Conservation (phyloP, 2,329 filamentous ascomycete genomes). For the Aspergillus jensenii region DNA sequence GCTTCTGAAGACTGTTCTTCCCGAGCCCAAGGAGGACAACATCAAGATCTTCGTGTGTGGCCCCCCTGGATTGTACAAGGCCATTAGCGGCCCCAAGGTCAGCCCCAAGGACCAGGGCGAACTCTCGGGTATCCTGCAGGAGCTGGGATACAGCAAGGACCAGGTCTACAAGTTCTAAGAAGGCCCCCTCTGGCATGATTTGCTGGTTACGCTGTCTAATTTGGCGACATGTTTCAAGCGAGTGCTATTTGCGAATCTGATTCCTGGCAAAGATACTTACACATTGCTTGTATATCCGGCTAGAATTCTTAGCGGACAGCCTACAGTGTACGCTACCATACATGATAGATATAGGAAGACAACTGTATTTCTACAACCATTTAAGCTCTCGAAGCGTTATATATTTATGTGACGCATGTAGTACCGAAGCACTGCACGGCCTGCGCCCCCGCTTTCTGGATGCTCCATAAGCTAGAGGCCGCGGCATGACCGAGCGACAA, state of each 20-base stretch:
- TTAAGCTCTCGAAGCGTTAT: neutral
- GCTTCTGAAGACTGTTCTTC: constrained; percentile 88
- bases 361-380: constrained; percentile 1
- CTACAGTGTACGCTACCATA: neutral
- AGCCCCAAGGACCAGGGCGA: constrained; percentile 95
- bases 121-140: constrained; percentile 75
- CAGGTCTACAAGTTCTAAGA: constrained; percentile 93
- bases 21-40: constrained; percentile 86
- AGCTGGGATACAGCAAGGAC: constrained; percentile 79
- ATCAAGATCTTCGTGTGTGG: constrained; percentile 97
- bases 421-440: neutral
- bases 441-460: neutral
- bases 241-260: neutral
- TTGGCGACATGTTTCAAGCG: constrained; percentile 1
- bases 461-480: neutral
- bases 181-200: neutral
- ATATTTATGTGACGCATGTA: neutral
- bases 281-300: neutral
- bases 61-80: constrained; percentile 89
- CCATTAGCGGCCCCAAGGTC: constrained; percentile 84
- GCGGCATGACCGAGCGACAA: constrained; percentile 1
- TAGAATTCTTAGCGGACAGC: neutral
- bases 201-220: neutral
- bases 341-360: constrained; percentile 5
- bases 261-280: neutral